Conservation (phyloP, 2,329 filamentous ascomycete genomes). For the Botryotinia calthae region DNA sequence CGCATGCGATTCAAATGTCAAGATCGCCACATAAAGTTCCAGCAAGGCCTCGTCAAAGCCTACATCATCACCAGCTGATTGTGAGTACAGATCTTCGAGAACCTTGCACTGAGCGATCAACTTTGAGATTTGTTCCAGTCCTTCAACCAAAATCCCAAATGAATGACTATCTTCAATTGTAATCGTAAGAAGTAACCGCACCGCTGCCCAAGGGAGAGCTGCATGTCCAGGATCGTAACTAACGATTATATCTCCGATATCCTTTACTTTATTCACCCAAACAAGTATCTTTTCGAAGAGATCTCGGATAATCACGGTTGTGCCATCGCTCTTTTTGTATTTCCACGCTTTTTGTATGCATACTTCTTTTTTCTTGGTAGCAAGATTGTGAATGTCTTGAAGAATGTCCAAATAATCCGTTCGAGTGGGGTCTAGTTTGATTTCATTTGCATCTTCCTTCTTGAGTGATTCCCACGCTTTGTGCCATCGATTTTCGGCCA, state of each 20-base stretch:
- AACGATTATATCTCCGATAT: background rate
- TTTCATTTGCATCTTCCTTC: background rate
- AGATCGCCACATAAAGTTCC: background rate
- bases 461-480: background rate
- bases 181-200: background rate
- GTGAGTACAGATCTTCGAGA: background rate
- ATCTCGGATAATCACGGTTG: background rate
- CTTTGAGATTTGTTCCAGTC: background rate
- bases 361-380: background rate
- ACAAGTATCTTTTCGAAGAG: background rate
- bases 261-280: background rate
- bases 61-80: background rate
- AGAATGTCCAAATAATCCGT: background rate
- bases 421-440: background rate
- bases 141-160: background rate
- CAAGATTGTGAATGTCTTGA: background rate
- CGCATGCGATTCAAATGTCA: background rate
- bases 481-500: background rate
- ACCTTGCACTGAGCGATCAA: background rate
- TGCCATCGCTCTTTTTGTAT: background rate
- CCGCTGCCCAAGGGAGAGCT: background rate
- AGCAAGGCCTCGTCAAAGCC: background rate
- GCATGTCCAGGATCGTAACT: background rate
- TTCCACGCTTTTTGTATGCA: background rate
- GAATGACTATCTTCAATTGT: background rate